phyloP scores from a whole-genome alignment of 2,329 filamentous ascomycete species.

The Trichoderma atroviride region DNA sequence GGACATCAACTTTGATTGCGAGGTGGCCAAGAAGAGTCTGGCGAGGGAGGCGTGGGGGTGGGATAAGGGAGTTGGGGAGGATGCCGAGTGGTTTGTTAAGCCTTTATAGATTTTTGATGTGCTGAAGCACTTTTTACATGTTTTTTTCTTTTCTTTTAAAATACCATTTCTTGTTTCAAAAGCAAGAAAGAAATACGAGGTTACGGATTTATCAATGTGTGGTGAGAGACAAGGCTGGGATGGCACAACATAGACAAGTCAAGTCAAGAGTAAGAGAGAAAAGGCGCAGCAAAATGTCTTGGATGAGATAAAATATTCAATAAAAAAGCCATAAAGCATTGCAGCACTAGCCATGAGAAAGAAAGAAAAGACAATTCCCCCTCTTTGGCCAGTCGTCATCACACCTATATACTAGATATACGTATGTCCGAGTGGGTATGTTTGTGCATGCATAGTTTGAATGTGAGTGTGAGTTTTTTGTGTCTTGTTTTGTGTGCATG shows the following conservation, averaged over 20 bases:
- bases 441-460: not conserved
- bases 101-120: constrained; percentile 29
- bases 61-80: constrained; percentile 36
- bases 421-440: not conserved
- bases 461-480: constrained; percentile 2
- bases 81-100: constrained; percentile 46
- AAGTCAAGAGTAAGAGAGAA: not conserved
- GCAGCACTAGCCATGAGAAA: not conserved
- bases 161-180: not conserved
- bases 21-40: constrained; percentile 76
- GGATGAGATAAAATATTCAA: not conserved
- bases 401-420: constrained; percentile 19
- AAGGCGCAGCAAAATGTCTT: not conserved
- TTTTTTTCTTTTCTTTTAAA: not conserved
- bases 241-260: constrained; percentile 3
- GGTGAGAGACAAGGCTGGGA: not conserved
- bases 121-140: too few relatives aligned
- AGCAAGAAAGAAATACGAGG: not conserved
- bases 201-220: not conserved
- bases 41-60: constrained; percentile 63
- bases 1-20: constrained; percentile 88
- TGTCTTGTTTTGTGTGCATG: not conserved
- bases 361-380: not conserved
- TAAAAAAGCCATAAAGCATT: not conserved
- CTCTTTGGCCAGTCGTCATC: not conserved